These are phyloP conservation scores for Hansfordia pulvinata DNA, from an alignment of 2,329 filamentous ascomycete genomes.

Conservation along the genomic window DNA sequence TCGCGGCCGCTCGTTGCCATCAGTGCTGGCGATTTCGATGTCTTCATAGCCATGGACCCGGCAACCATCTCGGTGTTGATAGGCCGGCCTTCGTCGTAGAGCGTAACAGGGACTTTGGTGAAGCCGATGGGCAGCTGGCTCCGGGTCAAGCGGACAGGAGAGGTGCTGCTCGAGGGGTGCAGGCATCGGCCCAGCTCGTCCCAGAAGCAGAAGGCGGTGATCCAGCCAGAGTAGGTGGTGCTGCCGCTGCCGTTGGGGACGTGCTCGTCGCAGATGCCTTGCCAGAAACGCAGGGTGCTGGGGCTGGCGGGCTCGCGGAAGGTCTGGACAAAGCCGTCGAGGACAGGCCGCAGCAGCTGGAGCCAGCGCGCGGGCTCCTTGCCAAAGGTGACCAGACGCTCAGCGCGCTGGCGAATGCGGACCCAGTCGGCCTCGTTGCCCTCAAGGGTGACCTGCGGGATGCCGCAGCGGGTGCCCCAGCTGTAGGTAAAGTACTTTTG, in stretches of 20 bases:
- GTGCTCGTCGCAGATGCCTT: conserved; percentile 12
- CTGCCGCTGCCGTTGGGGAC: conserved; percentile 14
- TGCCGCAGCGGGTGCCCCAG: conserved; percentile 22
- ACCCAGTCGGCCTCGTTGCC: conserved; percentile 32
- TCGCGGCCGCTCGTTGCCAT: conserved; percentile 2
- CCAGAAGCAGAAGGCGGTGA: conserved; percentile 20
- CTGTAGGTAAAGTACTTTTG: conserved; percentile 31
- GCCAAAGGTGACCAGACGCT: conserved; percentile 22
- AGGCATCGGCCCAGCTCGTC: conserved; percentile 11
- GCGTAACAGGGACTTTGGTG: conserved; percentile 12
- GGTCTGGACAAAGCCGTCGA: conserved; percentile 21
- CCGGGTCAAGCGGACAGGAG: conserved; percentile 7
- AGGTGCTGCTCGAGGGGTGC: conserved; percentile 3
- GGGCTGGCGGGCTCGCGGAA: conserved; percentile 16
- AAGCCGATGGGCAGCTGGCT: conserved; percentile 15
- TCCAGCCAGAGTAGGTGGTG: conserved; percentile 17
- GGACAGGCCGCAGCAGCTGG: conserved; percentile 20
- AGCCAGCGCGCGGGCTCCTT: conserved; percentile 19
- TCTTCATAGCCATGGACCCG: conserved; percentile 13
- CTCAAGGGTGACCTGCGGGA: conserved; percentile 36
- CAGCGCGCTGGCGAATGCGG: conserved; percentile 15
- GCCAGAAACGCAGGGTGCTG: conserved; percentile 23
- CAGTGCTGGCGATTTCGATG: conserved; percentile 6
- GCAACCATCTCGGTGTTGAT: conserved; percentile 16
- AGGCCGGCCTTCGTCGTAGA: conserved; percentile 11